Conservation (phyloP, 129 eudicot species). For the Apium graveolens region DNA sequence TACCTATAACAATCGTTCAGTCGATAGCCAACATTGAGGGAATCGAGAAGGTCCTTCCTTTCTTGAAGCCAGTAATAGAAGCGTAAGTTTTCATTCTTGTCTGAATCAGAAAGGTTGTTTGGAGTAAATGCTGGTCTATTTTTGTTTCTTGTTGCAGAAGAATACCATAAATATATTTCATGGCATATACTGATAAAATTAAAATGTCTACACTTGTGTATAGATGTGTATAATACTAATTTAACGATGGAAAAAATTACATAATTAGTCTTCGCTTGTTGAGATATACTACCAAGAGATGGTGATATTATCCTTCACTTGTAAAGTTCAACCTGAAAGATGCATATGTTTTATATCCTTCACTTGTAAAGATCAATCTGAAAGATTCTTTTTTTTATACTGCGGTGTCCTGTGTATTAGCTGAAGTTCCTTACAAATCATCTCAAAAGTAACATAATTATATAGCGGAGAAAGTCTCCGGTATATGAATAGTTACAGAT, state of each 20-base stretch:
- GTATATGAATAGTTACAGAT: neutral
- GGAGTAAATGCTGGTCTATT: neutral
- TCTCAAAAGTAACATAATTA: neutral
- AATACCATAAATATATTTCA: neutral
- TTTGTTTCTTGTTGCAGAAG: neutral
- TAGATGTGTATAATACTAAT: neutral
- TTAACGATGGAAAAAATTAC: neutral
- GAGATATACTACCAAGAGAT: neutral
- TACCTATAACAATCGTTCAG: conserved; percentile 92
- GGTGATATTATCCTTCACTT: neutral
- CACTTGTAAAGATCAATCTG: neutral
- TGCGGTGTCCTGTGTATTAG: neutral
- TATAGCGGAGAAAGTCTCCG: neutral
- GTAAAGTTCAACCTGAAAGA: neutral
- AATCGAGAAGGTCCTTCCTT: conserved; percentile 74
- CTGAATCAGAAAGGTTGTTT: neutral
- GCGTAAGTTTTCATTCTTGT: conserved; percentile 36
- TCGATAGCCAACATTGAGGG: conserved; percentile 85
- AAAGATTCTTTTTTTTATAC: neutral
- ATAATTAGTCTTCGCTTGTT: neutral
- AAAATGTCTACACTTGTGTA: neutral
- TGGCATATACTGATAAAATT: neutral
- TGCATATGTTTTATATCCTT: neutral
- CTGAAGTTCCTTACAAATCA: neutral
- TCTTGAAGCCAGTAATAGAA: conserved; percentile 58